Conservation (phyloP, 257 asterid species). For the Solanum tarapatanum region DNA sequence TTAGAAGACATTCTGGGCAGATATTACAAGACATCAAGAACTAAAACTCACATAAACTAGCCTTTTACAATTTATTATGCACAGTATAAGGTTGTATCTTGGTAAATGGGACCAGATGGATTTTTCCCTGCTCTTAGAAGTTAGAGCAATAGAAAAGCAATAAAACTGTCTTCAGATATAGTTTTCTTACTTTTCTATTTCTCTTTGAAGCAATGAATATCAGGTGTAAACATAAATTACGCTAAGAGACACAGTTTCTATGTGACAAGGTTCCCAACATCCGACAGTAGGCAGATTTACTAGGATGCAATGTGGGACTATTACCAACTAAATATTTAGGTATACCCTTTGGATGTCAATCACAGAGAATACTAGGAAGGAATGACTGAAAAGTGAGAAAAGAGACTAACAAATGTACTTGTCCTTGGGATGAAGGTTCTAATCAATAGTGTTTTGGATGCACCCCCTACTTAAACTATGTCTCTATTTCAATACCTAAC, state of each 20-base stretch:
- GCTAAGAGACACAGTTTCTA: background rate
- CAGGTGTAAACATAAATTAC: background rate
- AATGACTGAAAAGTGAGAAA: background rate
- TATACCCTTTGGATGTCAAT: background rate
- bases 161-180: background rate
- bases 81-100: background rate
- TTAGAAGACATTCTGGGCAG: background rate
- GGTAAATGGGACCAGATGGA: background rate
- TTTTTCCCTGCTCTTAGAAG: background rate
- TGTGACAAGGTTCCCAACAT: background rate
- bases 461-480: background rate
- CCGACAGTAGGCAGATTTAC: background rate
- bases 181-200: background rate
- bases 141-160: background rate
- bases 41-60: background rate
- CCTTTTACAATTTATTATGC: background rate
- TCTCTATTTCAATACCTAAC: background rate
- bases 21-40: background rate
- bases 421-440: background rate
- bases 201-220: background rate
- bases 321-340: background rate
- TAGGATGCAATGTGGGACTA: background rate
- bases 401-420: background rate
- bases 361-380: background rate
- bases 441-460: background rate